A percentile compares a stretch with the other conserved stretches of the same genome.
phyloP scores from a whole-genome alignment of 371 early-diverging fungal genomes.

The Circinella minor region DNA sequence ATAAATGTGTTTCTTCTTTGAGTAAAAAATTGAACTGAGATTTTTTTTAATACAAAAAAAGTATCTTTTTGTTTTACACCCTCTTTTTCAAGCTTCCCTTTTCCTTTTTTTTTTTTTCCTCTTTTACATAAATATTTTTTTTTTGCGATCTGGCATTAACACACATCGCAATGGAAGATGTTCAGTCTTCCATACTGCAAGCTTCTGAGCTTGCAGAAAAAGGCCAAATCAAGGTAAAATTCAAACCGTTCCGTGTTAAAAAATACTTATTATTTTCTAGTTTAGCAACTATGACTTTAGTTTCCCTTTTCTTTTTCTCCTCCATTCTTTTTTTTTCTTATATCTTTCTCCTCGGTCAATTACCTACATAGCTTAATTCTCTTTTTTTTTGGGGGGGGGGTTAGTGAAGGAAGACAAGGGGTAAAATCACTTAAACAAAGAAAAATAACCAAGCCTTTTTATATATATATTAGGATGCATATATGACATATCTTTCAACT shows the following conservation, averaged over 20 bases:
- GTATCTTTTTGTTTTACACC: neutral
- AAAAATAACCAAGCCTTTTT: no score
- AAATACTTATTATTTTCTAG: no score
- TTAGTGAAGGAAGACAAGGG: no score
- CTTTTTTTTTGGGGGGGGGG: no score
- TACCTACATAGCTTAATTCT: no score
- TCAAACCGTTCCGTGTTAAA: neutral
- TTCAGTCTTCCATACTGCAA: conserved; percentile 30
- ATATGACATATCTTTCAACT: conserved; percentile 37
- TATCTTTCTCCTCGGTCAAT: neutral
- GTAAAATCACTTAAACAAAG: no score
- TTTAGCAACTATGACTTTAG: no score
- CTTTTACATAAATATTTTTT: neutral
- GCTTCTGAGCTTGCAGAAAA: conserved; percentile 42
- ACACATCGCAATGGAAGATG: conserved; percentile 35
- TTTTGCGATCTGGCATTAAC: conserved; percentile 4
- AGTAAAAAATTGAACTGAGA: no score
- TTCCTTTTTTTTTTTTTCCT: neutral
- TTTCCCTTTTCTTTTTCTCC: no score
- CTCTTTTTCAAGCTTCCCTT: neutral
- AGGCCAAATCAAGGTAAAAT: conserved; percentile 42
- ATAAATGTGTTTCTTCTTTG: no score
- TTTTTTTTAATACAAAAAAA: neutral
- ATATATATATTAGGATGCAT: conserved; percentile 39
- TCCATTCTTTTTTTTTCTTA: no score